Base-by-base conservation (phyloP, 495 filamentous ascomycete species). In the Penicillium coprophilum region DNA sequence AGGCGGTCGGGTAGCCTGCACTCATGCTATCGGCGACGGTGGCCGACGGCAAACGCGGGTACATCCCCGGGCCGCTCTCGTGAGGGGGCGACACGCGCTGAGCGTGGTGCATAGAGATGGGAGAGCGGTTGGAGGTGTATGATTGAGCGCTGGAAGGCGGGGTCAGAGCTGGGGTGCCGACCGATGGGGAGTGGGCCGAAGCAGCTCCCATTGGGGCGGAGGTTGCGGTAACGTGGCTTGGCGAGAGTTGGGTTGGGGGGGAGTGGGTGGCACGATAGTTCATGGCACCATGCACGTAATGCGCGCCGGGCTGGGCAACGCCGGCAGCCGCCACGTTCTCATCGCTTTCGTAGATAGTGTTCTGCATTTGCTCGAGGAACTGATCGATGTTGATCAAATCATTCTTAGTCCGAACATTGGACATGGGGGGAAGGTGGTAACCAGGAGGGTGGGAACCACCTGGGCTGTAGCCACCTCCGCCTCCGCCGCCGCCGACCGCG, bases 291-390 rank as follows among this genome's bases (percentile, higher is more conserved):
- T 82, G 81, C 11, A 87, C 71, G 55, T 85, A 85, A 62, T 89
- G 85, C 24, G 82, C 77, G 43, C 82, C 87, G 21, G 87, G 82
- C 57, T 89, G 86, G 38, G 85, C 83, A 46, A 90, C 79, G 48
- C 88, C 89, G 31, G 87, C 86, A 1, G 88, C 87, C 13, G 89
- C 86, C 3, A 88, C 81, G 13, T 88, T 83, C 63, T 89, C 88
- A 21, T 91, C 85, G 64, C 84, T 93, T 71, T 97, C 93, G 68
- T 97, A 97, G 27, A 97, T 88, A 8, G 93, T 96, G 58, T 85
- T 81, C 64, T 96, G 92, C 80, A 97, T 91, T 72, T 96, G 90
- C 71, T 96, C 90, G 36, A 99, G 80, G 75, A 96, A 87, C 56
- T 91, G 86, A 71, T 97, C 93, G 66, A 96, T 89, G 67, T 92